Evolutionary conservation across 2,329 filamentous ascomycete genomes (phyloP), one percentile per base, ranked within the genome.

Genomic region (Colletotrichum sansevieriae): DNA sequence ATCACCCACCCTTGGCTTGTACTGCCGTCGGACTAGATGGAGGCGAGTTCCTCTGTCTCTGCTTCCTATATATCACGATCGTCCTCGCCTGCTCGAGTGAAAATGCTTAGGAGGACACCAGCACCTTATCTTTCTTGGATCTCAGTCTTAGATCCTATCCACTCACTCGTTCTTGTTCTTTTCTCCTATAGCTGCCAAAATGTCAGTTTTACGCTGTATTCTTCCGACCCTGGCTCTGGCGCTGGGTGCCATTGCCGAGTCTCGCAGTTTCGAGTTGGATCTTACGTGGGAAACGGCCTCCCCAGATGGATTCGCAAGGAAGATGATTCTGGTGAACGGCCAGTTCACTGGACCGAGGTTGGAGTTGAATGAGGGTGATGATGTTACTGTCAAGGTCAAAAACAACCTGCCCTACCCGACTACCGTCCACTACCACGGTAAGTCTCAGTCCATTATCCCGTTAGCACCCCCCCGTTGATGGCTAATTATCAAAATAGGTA

Each of bases 281-380:
- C 63, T 78, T 7, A 81, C 81, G 5, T 83, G 80, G 78, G 77
- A 79, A 20, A 73, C 75, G 1, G 62, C 78, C 37, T 77, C 80
- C 0, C 83, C 83, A 0, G 80, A 84, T 76, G 87, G 87, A 25
- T 78, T 81, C 63, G 66, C 75, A 0, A 77, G 81, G 12, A 71
- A 82, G 46, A 82, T 84, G 77, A 73, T 84, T 70, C 78, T 90
- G 47, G 77, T 90, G 73, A 91, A 91, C 70, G 85, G 84, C 11
- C 82, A 88, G 72, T 88, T 87, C 56, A 90, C 90, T 0, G 91
- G 89, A 0, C 90, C 90, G 0, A 78, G 81, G 2, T 82, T 92
- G 9, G 82, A 85, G 55, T 81, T 85, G 9, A 77, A 83, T 51
- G 82, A 88, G 74, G 86, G 84, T 18, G 85, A 88, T 62, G 74